phyloP scores from a whole-genome alignment of 768 basidiomycete genomes.

The Boletus reticulatus region DNA sequence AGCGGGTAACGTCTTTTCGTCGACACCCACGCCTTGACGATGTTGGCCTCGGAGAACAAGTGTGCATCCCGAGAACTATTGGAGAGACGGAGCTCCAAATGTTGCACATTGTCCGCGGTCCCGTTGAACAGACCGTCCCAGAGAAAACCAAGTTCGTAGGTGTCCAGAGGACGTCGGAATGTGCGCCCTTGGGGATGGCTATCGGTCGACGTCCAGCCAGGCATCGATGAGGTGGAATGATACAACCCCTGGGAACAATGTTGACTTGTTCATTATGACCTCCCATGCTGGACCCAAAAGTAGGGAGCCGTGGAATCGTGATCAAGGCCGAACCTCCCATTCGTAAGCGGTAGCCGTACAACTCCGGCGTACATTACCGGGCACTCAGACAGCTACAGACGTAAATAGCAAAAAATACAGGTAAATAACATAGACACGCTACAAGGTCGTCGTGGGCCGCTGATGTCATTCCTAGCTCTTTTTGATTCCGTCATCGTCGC shows the following conservation, averaged over 20 bases:
- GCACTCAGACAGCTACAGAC: too few species aligned
- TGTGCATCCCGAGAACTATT: constrained; percentile 23
- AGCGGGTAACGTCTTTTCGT: constrained; percentile 52
- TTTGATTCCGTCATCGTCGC: too few species aligned
- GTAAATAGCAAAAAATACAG: too few species aligned
- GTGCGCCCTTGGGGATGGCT: constrained; percentile 7
- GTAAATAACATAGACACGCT: too few species aligned
- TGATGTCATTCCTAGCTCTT: too few species aligned
- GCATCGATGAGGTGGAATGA: background rate
- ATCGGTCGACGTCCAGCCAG: constrained; percentile 6
- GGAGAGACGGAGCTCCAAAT: constrained; percentile 24
- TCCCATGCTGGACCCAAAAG: background rate
- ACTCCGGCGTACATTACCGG: too few species aligned
- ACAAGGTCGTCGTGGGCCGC: too few species aligned
- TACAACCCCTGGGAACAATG: too few species aligned
- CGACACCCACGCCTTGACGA: constrained; percentile 43
- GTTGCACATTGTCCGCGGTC: constrained; percentile 42
- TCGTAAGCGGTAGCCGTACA: too few species aligned
- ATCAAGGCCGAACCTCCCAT: too few species aligned
- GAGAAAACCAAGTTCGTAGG: constrained; percentile 40
- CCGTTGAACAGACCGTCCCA: constrained; percentile 41
- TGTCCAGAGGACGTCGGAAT: constrained; percentile 38
- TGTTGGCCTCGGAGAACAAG: constrained; percentile 33
- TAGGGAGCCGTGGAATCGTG: too few species aligned
- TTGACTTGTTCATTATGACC: too few species aligned